These are phyloP conservation scores for Chrysoporthe deuterocubensis DNA, from an alignment of 2,329 filamentous ascomycete species.

Conservation along the genomic window DNA sequence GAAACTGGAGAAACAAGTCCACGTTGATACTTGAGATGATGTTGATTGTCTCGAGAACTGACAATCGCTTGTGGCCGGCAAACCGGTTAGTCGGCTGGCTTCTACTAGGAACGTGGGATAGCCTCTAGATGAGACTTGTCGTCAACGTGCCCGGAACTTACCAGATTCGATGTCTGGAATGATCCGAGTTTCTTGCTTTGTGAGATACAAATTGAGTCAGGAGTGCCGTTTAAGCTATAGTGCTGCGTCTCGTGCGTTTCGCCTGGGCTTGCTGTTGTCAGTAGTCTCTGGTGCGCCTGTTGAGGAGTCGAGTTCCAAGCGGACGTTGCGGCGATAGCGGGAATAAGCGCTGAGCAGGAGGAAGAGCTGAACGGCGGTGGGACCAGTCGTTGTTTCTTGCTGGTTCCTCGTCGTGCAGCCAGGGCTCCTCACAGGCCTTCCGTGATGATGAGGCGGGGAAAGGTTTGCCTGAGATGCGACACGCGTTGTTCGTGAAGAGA, in stretches of 20 bases:
- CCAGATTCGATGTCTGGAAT: constrained; percentile 1
- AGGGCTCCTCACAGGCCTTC: constrained; percentile 11
- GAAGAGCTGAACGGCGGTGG: constrained; percentile 17
- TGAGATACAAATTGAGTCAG: not conserved
- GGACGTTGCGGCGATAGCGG: constrained; percentile 18
- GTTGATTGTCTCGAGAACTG: not conserved
- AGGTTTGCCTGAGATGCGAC: constrained; percentile 1
- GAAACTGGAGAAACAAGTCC: constrained; percentile 4
- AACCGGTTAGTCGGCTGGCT: constrained; percentile 1
- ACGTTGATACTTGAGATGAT: not conserved
- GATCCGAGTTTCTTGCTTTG: not conserved
- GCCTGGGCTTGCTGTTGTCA: not conserved
- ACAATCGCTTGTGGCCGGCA: not conserved
- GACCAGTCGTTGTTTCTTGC: constrained; percentile 10
- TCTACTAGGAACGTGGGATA: not conserved
- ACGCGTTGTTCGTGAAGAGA: constrained; percentile 4
- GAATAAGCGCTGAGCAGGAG: constrained; percentile 17
- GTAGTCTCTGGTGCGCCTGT: not conserved
- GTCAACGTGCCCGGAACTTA: constrained; percentile 2
- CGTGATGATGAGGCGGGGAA: not conserved
- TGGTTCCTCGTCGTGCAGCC: constrained; percentile 25
- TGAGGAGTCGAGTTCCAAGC: not conserved
- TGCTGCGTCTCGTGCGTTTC: not conserved
- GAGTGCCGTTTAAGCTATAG: not conserved
- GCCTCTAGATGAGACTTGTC: not conserved